Base-by-base conservation (phyloP, 2,329 filamentous ascomycete species). In the Colletotrichum lini region DNA sequence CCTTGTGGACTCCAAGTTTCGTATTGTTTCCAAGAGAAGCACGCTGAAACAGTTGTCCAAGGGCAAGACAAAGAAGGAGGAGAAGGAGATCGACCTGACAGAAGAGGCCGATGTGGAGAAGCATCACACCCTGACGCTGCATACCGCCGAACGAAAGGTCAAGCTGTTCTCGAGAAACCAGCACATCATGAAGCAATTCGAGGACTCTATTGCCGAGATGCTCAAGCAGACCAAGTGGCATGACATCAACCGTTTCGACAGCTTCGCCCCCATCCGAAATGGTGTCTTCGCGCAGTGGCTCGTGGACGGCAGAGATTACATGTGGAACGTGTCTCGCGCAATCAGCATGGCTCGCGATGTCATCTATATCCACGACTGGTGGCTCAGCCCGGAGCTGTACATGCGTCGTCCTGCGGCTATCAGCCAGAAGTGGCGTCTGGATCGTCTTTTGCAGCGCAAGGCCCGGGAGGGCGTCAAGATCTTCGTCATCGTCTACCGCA, bases 291-390 rank as follows among this genome's bases (percentile, higher is more conserved):
- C 95, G 2, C 95, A 98, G 78, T 98, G 96, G 95, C 89, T 99
- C 10, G 96, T 99, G 0, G 96, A 99, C 81, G 96, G 94, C 18
- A 91, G 96, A 75, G 96, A 99, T 80, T 97, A 98, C 85, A 98
- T 98, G 96, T 99, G 96, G 96, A 97, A 98, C 80, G 95, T 98
- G 9, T 98, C 96, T 13, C 90, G 96, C 74, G 96, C 96, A 15
- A 97, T 99, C 77, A 96, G 94, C 79, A 98, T 98, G 91, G 96
- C 96, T 10, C 94, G 94, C 77, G 96, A 98, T 83, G 96, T 98
- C 73, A 96, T 99, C 76, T 98, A 98, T 82, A 98, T 99, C 73
- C 96, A 99, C 80, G 96, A 98, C 81, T 99, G 96, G 96, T 99
- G 96, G 96, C 84, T 99, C 50, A 98, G 94, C 76, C 96, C 96